Base-by-base conservation (phyloP, 805 yeast genomes). In the Pichia eremophila region DNA sequence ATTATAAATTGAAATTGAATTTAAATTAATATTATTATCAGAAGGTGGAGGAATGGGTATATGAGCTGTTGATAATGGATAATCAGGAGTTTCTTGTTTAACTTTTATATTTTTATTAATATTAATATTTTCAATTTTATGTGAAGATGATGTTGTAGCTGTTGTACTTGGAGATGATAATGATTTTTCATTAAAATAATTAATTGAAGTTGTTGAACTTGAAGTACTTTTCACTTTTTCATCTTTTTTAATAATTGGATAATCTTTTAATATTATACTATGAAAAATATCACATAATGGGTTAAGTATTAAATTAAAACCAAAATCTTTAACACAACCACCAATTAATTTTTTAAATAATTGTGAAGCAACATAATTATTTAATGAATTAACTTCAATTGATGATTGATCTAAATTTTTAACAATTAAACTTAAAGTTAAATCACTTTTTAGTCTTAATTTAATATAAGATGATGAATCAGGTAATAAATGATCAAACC, bases 291-390 rank as follows among this genome's bases (percentile, higher is more conserved):
- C 91, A 51, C 85, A 75, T 28, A 87, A 62, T 3, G 85, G 81
- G 49, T 72, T 72, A 48, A 84, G 65, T n/a, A 81, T 71, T 3
- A 73, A 60, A 57, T 87, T 89, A 60, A 86, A 86, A 1, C 95
- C 95, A 66, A 81, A 86, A 62, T 86, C 95, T 51, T 79, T 81
- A 36, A 83, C 73, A 51, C 87, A 75, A 10, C 83, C 81, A 2
- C 93, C 95, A 19, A 85, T 59, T 27, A 83, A 58, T 37, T 80
- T 75, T 54, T 73, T 73, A 41, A 84, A 66, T 5, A 85, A 65
- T 45, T 78, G 71, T 0, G 75, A 68, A 0, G 83, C 81, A 29
- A 75, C 71, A 25, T 69, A 74, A 49, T 78, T 81, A 46, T 65
- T 70, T 34, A 78, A 53, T 52, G 61, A 62, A 9, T 59, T 53